These are phyloP conservation scores for Orbilia brochopaga DNA, from an alignment of 2,329 filamentous ascomycete genomes.

Conservation along the genomic window DNA sequence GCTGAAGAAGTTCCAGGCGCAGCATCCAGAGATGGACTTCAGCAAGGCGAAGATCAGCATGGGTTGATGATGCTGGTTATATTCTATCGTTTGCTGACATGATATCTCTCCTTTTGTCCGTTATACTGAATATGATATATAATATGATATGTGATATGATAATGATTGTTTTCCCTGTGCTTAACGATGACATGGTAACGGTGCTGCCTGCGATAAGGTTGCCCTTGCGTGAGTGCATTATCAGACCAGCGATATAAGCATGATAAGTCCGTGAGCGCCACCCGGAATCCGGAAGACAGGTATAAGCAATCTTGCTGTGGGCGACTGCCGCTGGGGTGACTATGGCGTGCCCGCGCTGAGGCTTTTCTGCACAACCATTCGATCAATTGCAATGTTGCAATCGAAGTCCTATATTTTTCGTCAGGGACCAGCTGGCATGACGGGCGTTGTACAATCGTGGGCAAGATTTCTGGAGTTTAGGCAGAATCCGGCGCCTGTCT, in stretches of 20 bases:
- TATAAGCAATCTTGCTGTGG: neutral
- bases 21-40: conserved; percentile 77
- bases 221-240: neutral
- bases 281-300: neutral
- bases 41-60: conserved; percentile 69
- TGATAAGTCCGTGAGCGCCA: too few species aligned
- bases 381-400: too few species aligned
- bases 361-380: neutral
- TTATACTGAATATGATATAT: too few species aligned
- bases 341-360: neutral
- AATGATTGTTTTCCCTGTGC: neutral
- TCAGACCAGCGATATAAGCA: too few species aligned
- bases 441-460: neutral
- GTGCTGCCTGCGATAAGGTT: neutral
- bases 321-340: conserved; percentile 1
- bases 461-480: conserved; percentile 8
- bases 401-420: too few species aligned
- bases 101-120: too few species aligned
- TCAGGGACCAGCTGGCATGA: too few species aligned
- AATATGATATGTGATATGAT: too few species aligned
- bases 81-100: neutral
- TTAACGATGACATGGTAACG: neutral
- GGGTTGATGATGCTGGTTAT: conserved; percentile 1
- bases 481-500: conserved; percentile 28
- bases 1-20: conserved; percentile 85